Percentiles rank a stretch among this genome's conserved stretches.
Evolutionary conservation across 2,329 filamentous ascomycete genomes (phyloP).

Genomic region (Exserohilum rostratum): DNA sequence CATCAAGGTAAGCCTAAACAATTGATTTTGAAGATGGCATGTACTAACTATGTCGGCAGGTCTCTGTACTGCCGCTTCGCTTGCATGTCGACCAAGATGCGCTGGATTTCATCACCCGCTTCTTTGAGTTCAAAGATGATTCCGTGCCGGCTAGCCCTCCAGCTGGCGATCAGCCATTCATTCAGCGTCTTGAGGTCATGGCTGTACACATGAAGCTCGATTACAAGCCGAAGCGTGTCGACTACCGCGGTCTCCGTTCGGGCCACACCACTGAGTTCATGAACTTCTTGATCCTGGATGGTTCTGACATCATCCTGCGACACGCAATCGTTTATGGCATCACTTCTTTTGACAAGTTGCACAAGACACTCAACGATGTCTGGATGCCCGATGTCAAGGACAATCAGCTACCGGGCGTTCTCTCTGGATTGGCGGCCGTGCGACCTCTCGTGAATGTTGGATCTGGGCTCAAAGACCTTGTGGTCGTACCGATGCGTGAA

Average conservation of each 20-base stretch:
- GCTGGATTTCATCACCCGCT: slow-evolving; percentile 93
- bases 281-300: slow-evolving; percentile 95
- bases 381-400: slow-evolving; percentile 93
- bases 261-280: slow-evolving; percentile 97
- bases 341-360: slow-evolving; percentile 86
- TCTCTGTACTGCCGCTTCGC: slow-evolving; percentile 79
- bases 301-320: slow-evolving; percentile 81
- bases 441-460: slow-evolving; percentile 90
- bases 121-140: slow-evolving; percentile 97
- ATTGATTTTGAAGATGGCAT: not conserved
- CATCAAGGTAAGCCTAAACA: slow-evolving; percentile 66
- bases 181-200: slow-evolving; percentile 88
- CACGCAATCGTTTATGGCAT: slow-evolving; percentile 94
- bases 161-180: slow-evolving; percentile 72
- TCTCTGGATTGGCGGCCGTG: slow-evolving; percentile 89
- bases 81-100: slow-evolving; percentile 97
- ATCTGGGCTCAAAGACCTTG: slow-evolving; percentile 81
- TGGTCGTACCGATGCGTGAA: slow-evolving; percentile 88
- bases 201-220: slow-evolving; percentile 84
- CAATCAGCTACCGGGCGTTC: slow-evolving; percentile 86
- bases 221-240: slow-evolving; percentile 98
- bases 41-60: slow-evolving; percentile 38
- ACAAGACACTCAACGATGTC: slow-evolving; percentile 89
- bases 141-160: slow-evolving; percentile 62
- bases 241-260: slow-evolving; percentile 89